Evolutionary conservation across 2,329 filamentous ascomycete species (phyloP), one percentile per base, ranked within the genome.

Genomic region (Sporothrix curviconia): DNA sequence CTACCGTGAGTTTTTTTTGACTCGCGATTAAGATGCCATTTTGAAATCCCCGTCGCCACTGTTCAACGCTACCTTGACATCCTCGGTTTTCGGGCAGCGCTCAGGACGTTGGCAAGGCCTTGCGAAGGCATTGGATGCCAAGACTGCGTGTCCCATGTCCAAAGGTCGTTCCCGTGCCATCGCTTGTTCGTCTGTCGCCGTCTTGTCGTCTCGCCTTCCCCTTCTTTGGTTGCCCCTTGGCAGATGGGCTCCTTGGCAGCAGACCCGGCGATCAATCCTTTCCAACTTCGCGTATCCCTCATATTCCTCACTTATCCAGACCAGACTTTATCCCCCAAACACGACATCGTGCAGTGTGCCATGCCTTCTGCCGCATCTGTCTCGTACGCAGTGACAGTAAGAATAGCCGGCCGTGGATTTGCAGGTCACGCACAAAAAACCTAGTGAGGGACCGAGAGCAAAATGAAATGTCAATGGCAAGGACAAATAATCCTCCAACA

Each of bases 231-330:
- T 51, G 22, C 11, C 25, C 19, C 25, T 40, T 32, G 28, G 28
- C 28, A 11, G 6, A 5, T 32, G n/a, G n/a, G 47, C 32, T 34
- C 47, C 47, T 50, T 50, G 47, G 47, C 47, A 37, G 11, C 17
- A 50, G 32, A 37, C 19, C 22, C 15, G 52, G n/a, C 42, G 32
- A 55, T 46, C 52, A 46, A 34, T 47, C 52, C 30, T 22, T 36
- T 46, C 37, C 52, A 55, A 39, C 36, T 34, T 55, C 52, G 52
- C 52, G 40, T 46, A 55, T 36, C n/a, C n/a, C n/a, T n/a, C n/a
- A n/a, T n/a, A n/a, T n/a, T 44, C 40, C 25, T 55, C 40, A 36
- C 52, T 30, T 32, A 19, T 30, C 36, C 24, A 19, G 17, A 19
- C 34, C n/a, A 36, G 49, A 54, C 39, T 44, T 54, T 44, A 44